A percentile compares a stretch with the other conserved stretches of the same genome.
phyloP scores from a whole-genome alignment of 139 green algal species.

The Monoraphidium neglectum region DNA sequence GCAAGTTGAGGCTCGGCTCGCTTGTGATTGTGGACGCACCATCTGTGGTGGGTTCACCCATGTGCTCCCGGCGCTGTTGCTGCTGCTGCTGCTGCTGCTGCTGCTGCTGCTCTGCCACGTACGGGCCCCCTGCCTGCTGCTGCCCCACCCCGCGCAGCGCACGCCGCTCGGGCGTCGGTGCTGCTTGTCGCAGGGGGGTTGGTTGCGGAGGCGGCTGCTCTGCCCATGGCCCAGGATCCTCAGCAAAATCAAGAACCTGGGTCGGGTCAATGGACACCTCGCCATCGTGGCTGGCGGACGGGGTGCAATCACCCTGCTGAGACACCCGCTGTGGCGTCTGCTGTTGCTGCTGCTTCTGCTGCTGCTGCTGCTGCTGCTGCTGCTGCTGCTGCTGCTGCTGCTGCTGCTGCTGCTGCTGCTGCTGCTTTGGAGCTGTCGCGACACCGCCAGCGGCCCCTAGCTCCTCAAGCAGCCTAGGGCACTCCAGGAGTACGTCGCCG shows the following conservation, averaged over 20 bases:
- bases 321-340: not conserved
- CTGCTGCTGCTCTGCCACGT: slow-evolving; percentile 1
- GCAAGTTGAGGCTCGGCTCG: no score
- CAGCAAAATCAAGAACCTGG: no score
- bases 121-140: not conserved
- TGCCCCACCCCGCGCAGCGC: not conserved
- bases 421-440: not conserved
- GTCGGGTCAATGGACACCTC: no score
- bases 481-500: not conserved
- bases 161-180: no score
- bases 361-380: slow-evolving; percentile 16
- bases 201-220: no score
- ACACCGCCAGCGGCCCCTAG: no score
- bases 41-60: no score
- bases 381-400: slow-evolving; percentile 3
- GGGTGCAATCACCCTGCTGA: not conserved
- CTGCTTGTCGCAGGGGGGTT: no score
- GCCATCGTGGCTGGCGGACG: not conserved
- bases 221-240: no score
- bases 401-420: slow-evolving; percentile 8
- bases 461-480: no score
- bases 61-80: slow-evolving; percentile 1
- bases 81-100: not conserved
- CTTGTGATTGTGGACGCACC: no score
- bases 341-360: slow-evolving; percentile 17